Evolutionary conservation across 768 basidiomycete genomes (phyloP), one percentile per base, ranked within the genome.

Genomic region (Rhizopogon sp.): DNA sequence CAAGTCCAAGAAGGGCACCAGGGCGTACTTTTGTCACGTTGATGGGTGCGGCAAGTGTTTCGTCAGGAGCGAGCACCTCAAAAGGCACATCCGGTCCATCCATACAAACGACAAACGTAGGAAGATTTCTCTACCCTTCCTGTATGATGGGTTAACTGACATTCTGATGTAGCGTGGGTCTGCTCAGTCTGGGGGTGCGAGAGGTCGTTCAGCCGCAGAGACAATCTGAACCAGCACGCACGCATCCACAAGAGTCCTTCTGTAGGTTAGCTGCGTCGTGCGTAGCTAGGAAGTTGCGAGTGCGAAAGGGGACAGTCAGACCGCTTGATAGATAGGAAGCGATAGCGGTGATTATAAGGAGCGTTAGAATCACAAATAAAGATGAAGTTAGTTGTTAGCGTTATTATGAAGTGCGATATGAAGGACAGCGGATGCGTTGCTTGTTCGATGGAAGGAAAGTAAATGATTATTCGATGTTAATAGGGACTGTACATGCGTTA

Each of bases 81-180:
- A 91, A 71, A 73, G 91, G 28, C 91, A 93, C 71, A 79, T 92
- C 17, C 70, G 85, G 56, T 85, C 84, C 52, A 85, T 93, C 47
- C 90, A 93, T 68, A 91, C 90, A 2, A 75, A 88, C 60, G 89
- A 91, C 63, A 90, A 88, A 76, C 87, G 90, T 92, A 70, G 89
- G 77, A 1, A n/a, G 6, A 14, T 9, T 7, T 39, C 43, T 45
- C 14, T 50, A 20, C 45, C 43, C 16, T 37, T 25, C 17, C 29
- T 43, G 9, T 10, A 39, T 52, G 55, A 41, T 17, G 14, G 50
- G 50, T 53, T 25, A 47, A 50, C 52, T 29, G 20, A 40, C 5
- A n/a, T 0, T 40, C 39, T 46, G 35, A 55, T 28, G 14, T 58
- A 74, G 74, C 72, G 7, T 60, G 63, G 52, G 50, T n/a, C 25